These are phyloP conservation scores for Spizellomyces punctatus DNA, from an alignment of 192 early-diverging fungal genomes.

Conservation along the genomic window DNA sequence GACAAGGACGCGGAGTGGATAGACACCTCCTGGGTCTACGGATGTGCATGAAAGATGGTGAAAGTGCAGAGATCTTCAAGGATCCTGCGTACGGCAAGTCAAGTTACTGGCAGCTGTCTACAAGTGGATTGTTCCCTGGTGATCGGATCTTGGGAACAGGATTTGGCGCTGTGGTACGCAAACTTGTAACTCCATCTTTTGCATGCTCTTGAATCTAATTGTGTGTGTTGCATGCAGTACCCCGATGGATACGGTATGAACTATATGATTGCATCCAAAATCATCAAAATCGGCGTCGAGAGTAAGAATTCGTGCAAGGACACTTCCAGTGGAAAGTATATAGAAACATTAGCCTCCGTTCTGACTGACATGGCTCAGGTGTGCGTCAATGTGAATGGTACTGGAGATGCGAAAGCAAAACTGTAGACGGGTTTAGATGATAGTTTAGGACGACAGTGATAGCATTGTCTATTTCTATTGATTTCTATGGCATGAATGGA, in stretches of 20 bases:
- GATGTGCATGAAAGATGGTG: conserved; percentile 49
- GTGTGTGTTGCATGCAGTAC: conserved; percentile 14
- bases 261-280: conserved; percentile 68
- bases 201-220: background rate
- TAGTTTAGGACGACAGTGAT: no score
- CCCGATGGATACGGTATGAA: conserved; percentile 87
- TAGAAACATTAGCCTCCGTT: conserved; percentile 31
- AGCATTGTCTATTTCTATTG: no score
- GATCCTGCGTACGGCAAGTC: conserved; percentile 74
- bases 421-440: background rate
- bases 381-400: conserved; percentile 15
- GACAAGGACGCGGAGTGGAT: conserved; percentile 74
- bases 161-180: conserved; percentile 73
- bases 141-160: conserved; percentile 74
- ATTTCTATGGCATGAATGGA: no score
- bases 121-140: conserved; percentile 73
- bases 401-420: conserved; percentile 14
- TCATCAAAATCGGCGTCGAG: conserved; percentile 82
- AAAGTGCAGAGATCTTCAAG: conserved; percentile 42
- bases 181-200: background rate
- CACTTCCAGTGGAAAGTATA: conserved; percentile 34
- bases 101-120: conserved; percentile 72
- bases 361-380: conserved; percentile 36
- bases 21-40: conserved; percentile 82
- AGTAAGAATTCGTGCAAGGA: conserved; percentile 53